Evolutionary conservation across 306 rosid genomes (phyloP).

Genomic region (Acmispon strigosus): DNA sequence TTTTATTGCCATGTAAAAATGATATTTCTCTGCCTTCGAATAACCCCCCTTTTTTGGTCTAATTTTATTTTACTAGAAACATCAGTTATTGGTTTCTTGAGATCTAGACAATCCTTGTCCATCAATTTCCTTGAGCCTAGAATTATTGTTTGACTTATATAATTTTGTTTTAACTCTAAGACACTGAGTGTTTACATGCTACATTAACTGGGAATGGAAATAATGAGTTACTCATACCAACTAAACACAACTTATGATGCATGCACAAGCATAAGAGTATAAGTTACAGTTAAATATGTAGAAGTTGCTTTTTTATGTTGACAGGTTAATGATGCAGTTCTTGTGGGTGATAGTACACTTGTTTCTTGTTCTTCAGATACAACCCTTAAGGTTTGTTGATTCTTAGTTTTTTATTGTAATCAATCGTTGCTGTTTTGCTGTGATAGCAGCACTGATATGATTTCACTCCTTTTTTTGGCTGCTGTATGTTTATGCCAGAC

Average conservation of each 20-base stretch:
- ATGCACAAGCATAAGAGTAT: neutral
- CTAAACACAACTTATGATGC: neutral
- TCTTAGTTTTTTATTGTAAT: neutral
- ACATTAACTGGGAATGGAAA: neutral
- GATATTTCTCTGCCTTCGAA: neutral
- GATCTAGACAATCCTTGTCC: neutral
- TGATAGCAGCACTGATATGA: neutral
- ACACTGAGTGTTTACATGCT: neutral
- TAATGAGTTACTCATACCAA: neutral
- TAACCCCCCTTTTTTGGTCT: neutral
- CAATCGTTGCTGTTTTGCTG: neutral
- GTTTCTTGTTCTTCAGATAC: slow-evolving; percentile 98
- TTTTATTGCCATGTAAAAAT: neutral
- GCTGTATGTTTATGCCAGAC: slow-evolving; percentile 38
- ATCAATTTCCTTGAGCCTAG: neutral
- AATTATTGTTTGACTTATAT: neutral
- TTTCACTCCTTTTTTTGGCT: slow-evolving; percentile 3
- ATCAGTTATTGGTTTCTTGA: neutral
- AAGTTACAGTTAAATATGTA: neutral
- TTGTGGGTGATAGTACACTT: slow-evolving; percentile 83
- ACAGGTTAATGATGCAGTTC: slow-evolving; percentile 93
- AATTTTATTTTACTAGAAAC: neutral
- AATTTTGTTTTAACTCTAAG: neutral
- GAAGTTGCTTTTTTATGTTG: slow-evolving; percentile 20
- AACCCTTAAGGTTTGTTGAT: slow-evolving; percentile 75